Evolutionary conservation across 768 basidiomycete species (phyloP).

Genomic region (Pisolithus sp.): DNA sequence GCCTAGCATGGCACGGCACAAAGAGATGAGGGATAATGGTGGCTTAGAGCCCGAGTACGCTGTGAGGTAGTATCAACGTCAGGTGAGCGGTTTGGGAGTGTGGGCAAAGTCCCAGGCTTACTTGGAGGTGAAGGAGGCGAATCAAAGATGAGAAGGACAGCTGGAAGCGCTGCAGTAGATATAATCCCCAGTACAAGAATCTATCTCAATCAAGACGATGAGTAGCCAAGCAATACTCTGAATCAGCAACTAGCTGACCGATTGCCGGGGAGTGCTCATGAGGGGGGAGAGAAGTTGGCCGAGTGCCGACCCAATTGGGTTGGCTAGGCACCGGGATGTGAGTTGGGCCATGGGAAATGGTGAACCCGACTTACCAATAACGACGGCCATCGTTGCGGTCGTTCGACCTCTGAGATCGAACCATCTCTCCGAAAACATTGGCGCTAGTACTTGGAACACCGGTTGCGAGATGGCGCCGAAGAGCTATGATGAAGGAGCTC

Average conservation of each 20-base stretch:
- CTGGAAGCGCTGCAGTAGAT: slow-evolving; percentile 54
- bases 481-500: slow-evolving; percentile 30
- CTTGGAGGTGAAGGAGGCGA: slow-evolving; percentile 77
- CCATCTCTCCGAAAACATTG: slow-evolving; percentile 74
- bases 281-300: slow-evolving; percentile 70
- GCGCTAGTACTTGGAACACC: slow-evolving; percentile 64
- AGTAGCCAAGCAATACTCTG: neutral
- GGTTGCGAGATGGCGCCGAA: slow-evolving; percentile 58
- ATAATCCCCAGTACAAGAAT: slow-evolving; percentile 68
- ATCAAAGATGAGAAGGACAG: slow-evolving; percentile 49
- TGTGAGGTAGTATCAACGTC: slow-evolving; percentile 19
- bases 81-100: neutral
- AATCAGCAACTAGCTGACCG: slow-evolving; percentile 37
- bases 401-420: slow-evolving; percentile 65
- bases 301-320: slow-evolving; percentile 67
- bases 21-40: slow-evolving; percentile 46
- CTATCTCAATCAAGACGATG: slow-evolving; percentile 28
- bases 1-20: slow-evolving; percentile 51
- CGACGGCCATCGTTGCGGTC: slow-evolving; percentile 55
- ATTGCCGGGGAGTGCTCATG: slow-evolving; percentile 45
- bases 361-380: slow-evolving; percentile 34
- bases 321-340: slow-evolving; percentile 36
- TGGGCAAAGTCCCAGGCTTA: slow-evolving; percentile 25
- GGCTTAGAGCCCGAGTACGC: slow-evolving; percentile 64
- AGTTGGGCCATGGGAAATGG: neutral